Percentiles rank a stretch among this genome's conserved stretches.
These are phyloP conservation scores for Hibiscus tridactylites DNA, from an alignment of 345 rosid species.

Conservation along the genomic window DNA sequence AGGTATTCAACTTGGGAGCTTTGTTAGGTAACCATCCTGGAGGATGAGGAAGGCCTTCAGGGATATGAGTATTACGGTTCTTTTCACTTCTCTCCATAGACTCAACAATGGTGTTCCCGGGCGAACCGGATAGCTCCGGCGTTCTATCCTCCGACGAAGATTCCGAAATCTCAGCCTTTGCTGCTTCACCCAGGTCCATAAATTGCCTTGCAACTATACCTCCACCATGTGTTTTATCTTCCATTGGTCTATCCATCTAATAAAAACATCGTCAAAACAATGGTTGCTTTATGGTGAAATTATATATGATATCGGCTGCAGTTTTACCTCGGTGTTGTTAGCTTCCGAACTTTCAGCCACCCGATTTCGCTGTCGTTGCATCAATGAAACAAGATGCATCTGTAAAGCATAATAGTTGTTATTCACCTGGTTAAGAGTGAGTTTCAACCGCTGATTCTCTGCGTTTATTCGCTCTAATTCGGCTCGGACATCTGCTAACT, in stretches of 20 bases:
- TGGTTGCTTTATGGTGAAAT: no score
- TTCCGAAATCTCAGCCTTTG: conserved; percentile 10
- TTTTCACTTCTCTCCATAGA: conserved; percentile 20
- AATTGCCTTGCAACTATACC: conserved; percentile 26
- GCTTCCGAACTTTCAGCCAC: conserved; percentile 9
- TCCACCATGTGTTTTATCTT: conserved; percentile 18
- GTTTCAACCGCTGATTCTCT: conserved; percentile 41
- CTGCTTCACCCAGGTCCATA: conserved; percentile 32
- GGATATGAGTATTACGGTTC: not conserved
- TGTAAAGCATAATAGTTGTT: conserved; percentile 38
- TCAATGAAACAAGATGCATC: conserved; percentile 30
- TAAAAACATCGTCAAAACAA: not conserved
- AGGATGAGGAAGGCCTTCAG: conserved; percentile 15
- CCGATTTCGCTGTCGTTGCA: conserved; percentile 24
- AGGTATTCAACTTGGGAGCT: conserved; percentile 12
- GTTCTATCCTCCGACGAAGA: conserved; percentile 15
- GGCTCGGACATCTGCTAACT: conserved; percentile 29
- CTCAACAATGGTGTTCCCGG: conserved; percentile 17
- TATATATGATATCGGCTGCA: not conserved
- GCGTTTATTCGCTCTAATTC: conserved; percentile 36
- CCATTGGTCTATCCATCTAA: conserved; percentile 17
- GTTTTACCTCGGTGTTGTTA: not conserved
- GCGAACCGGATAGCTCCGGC: conserved; percentile 1
- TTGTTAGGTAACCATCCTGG: conserved; percentile 14
- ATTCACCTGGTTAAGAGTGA: conserved; percentile 36